These are phyloP conservation scores for Scorias spongiosa DNA, from an alignment of 2,329 filamentous ascomycete genomes.

Conservation along the genomic window DNA sequence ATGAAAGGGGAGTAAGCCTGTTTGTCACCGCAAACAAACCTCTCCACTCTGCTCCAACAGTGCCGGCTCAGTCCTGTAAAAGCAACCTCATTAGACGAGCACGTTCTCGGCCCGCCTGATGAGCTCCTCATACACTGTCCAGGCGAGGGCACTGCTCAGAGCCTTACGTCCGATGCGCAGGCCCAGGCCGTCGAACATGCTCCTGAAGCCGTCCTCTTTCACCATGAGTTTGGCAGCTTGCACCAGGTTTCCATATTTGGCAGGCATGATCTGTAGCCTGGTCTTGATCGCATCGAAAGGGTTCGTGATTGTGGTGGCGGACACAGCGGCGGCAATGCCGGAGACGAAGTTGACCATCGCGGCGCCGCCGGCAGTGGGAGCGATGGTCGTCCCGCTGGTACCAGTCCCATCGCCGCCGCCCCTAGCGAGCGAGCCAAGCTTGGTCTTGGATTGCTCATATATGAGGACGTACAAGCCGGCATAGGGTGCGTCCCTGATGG, in stretches of 20 bases:
- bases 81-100: background rate
- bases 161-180: conserved; percentile 84
- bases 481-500: conserved; percentile 88
- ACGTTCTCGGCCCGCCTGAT: conserved; percentile 52
- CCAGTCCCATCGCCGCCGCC: conserved; percentile 6
- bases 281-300: conserved; percentile 97
- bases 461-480: conserved; percentile 88
- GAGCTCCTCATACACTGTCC: conserved; percentile 93
- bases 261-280: conserved; percentile 76
- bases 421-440: conserved; percentile 29
- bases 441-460: conserved; percentile 70
- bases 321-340: conserved; percentile 62
- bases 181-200: conserved; percentile 72
- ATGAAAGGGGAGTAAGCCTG: too few species aligned
- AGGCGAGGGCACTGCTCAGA: conserved; percentile 83
- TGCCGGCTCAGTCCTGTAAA: too few species aligned
- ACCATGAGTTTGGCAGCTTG: conserved; percentile 67
- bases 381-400: conserved; percentile 6
- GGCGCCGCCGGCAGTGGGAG: conserved; percentile 4
- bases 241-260: conserved; percentile 66
- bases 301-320: conserved; percentile 82
- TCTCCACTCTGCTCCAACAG: too few species aligned
- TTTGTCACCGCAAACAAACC: too few species aligned
- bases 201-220: conserved; percentile 60
- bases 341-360: conserved; percentile 73